phyloP scores from a whole-genome alignment of 495 filamentous ascomycete genomes.

The Xylaria telfairii region DNA sequence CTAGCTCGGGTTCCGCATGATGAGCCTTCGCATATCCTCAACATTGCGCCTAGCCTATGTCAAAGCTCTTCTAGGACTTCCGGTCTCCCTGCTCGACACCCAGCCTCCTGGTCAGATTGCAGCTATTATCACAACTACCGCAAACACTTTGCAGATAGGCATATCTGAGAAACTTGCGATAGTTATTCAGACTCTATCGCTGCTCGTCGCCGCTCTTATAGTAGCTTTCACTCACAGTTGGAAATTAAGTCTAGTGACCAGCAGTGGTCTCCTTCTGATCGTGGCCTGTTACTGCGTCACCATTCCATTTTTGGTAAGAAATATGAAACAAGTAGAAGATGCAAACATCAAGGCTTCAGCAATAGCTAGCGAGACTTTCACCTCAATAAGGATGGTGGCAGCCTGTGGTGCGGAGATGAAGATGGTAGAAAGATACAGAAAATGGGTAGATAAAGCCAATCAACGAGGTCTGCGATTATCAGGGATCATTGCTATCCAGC shows the following conservation, averaged over 20 bases:
- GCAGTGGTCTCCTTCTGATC: constrained; percentile 62
- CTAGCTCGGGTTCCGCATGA: constrained; percentile 61
- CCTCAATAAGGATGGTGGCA: constrained; percentile 64
- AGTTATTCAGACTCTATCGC: constrained; percentile 59
- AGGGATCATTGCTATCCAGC: constrained; percentile 54
- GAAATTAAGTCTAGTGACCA: constrained; percentile 63
- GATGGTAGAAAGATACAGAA: constrained; percentile 57
- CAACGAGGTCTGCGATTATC: constrained; percentile 58
- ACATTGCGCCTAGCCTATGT: constrained; percentile 60
- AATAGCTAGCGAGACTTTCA: constrained; percentile 63
- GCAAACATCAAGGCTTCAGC: constrained; percentile 66
- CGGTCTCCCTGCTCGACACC: constrained; percentile 60
- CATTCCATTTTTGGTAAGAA: constrained; percentile 63
- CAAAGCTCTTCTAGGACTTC: constrained; percentile 57
- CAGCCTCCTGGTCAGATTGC: constrained; percentile 60
- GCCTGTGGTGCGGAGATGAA: constrained; percentile 68
- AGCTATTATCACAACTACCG: constrained; percentile 66
- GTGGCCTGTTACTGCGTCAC: constrained; percentile 60
- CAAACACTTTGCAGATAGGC: constrained; percentile 69
- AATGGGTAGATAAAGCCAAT: constrained; percentile 64
- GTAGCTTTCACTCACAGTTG: constrained; percentile 64
- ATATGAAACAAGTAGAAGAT: constrained; percentile 59
- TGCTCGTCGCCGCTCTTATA: constrained; percentile 56
- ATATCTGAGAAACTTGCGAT: constrained; percentile 67
- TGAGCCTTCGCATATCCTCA: constrained; percentile 61